phyloP scores from a whole-genome alignment of 2,329 filamentous ascomycete genomes.

The Sarocladium oryzae region DNA sequence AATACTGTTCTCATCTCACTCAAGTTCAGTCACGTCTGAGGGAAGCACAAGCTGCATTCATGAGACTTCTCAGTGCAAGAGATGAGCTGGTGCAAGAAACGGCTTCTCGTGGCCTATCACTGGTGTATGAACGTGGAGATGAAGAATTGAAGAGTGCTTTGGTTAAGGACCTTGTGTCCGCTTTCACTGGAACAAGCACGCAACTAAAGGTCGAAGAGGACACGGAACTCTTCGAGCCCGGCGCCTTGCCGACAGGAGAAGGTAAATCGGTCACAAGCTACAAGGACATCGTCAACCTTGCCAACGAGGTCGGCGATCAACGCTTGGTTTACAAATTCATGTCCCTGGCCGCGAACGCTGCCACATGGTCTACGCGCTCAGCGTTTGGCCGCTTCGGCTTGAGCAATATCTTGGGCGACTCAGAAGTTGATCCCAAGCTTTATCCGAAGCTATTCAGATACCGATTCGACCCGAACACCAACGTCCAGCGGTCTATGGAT shows the following conservation, averaged over 20 bases:
- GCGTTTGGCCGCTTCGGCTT: slow-evolving; percentile 93
- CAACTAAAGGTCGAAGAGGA: slow-evolving; percentile 80
- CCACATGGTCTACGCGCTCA: slow-evolving; percentile 94
- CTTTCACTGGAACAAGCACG: slow-evolving; percentile 69
- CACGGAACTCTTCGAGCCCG: slow-evolving; percentile 89
- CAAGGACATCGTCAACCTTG: slow-evolving; percentile 91
- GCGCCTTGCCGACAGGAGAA: slow-evolving; percentile 82
- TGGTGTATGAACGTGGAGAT: slow-evolving; percentile 92
- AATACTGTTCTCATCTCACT: slow-evolving; percentile 76
- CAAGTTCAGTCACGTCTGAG: slow-evolving; percentile 69
- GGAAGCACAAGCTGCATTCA: slow-evolving; percentile 80
- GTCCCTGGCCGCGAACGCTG: slow-evolving; percentile 91
- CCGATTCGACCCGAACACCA: slow-evolving; percentile 88
- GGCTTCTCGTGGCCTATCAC: slow-evolving; percentile 79
- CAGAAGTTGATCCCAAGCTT: slow-evolving; percentile 81
- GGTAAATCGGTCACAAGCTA: slow-evolving; percentile 89
- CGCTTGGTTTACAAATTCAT: slow-evolving; percentile 98
- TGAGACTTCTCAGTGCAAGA: slow-evolving; percentile 75
- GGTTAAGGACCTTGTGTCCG: slow-evolving; percentile 79
- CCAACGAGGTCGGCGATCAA: slow-evolving; percentile 94
- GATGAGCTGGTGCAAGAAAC: slow-evolving; percentile 96
- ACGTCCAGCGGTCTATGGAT: slow-evolving; percentile 92
- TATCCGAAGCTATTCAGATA: slow-evolving; percentile 95
- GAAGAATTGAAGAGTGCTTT: slow-evolving; percentile 72
- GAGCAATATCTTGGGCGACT: slow-evolving; percentile 85